phyloP scores from a whole-genome alignment of 2,329 filamentous ascomycete genomes.

The Microthyrium microscopicum region DNA sequence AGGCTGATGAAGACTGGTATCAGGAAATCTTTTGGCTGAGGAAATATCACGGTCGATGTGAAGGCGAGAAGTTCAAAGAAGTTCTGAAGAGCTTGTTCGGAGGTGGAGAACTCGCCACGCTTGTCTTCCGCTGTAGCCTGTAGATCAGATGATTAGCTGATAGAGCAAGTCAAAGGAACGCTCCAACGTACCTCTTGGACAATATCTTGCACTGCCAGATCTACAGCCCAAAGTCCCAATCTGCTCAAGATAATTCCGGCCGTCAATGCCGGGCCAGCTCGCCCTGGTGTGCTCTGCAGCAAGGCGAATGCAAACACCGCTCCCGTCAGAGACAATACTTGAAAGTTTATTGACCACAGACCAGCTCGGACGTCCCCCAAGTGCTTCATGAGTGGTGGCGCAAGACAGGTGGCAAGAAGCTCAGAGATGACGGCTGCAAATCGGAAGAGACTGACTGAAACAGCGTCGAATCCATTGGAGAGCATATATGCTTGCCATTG shows the following conservation, averaged over 20 bases:
- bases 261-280: slow-evolving; percentile 17
- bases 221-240: slow-evolving; percentile 31
- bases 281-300: neutral
- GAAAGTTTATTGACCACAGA: slow-evolving; percentile 55
- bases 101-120: slow-evolving; percentile 52
- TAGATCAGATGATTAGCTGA: neutral
- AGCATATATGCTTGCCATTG: slow-evolving; percentile 51
- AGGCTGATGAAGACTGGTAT: slow-evolving; percentile 45
- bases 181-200: slow-evolving; percentile 24
- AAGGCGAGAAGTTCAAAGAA: slow-evolving; percentile 54
- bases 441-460: slow-evolving; percentile 37
- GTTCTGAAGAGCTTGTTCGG: slow-evolving; percentile 53
- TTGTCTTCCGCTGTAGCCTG: slow-evolving; percentile 15
- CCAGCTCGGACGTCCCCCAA: slow-evolving; percentile 43
- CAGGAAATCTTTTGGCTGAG: slow-evolving; percentile 45
- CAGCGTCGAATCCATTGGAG: slow-evolving; percentile 33
- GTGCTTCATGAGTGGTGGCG: slow-evolving; percentile 35
- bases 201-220: slow-evolving; percentile 28
- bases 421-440: slow-evolving; percentile 39
- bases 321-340: slow-evolving; percentile 37
- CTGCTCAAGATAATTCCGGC: slow-evolving; percentile 24
- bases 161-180: neutral
- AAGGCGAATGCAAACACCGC: slow-evolving; percentile 13
- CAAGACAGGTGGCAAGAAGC: slow-evolving; percentile 43
- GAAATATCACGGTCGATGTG: slow-evolving; percentile 46